A percentile compares a stretch with the other conserved stretches of the same genome.
These are phyloP conservation scores for Candida mattraensis DNA, from an alignment of 805 yeast species.

Conservation along the genomic window DNA sequence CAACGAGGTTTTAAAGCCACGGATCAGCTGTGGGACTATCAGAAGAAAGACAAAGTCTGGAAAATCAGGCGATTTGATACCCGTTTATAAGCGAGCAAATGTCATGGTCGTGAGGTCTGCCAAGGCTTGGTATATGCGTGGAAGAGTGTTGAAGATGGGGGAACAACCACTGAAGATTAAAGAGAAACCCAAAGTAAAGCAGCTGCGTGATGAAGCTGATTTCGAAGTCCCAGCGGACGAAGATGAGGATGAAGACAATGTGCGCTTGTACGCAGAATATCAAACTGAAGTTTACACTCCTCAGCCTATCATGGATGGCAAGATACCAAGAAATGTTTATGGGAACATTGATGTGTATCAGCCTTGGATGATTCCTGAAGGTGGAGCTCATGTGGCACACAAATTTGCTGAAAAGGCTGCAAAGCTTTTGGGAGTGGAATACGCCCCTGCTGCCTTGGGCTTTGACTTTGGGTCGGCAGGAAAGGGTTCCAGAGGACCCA, in stretches of 20 bases:
- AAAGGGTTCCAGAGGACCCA: constrained; percentile 27
- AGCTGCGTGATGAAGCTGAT: constrained; percentile 28
- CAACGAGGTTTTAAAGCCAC: constrained; percentile 72
- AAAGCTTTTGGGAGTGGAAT: constrained; percentile 64
- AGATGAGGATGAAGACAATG: constrained; percentile 48
- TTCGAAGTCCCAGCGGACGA: constrained; percentile 21
- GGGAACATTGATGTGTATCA: constrained; percentile 84
- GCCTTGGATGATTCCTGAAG: constrained; percentile 79
- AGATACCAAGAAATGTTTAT: constrained; percentile 69
- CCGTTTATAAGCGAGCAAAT: constrained; percentile 67
- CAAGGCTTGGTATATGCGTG: constrained; percentile 82
- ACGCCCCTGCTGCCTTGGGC: constrained; percentile 83
- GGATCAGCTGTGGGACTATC: constrained; percentile 72
- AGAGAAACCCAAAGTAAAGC: constrained; percentile 22
- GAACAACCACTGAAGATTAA: constrained; percentile 58
- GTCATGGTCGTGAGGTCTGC: constrained; percentile 69
- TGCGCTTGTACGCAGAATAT: constrained; percentile 67
- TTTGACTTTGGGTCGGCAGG: constrained; percentile 66
- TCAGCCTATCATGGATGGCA: constrained; percentile 63
- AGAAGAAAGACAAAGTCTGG: constrained; percentile 41
- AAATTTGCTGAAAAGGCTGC: constrained; percentile 70
- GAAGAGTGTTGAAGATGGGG: constrained; percentile 72
- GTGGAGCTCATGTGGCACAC: constrained; percentile 61
- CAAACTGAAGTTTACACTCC: constrained; percentile 77
- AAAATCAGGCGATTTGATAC: constrained; percentile 42